phyloP scores from a whole-genome alignment of 768 basidiomycete species.

The Daedaleopsis sinensis region DNA sequence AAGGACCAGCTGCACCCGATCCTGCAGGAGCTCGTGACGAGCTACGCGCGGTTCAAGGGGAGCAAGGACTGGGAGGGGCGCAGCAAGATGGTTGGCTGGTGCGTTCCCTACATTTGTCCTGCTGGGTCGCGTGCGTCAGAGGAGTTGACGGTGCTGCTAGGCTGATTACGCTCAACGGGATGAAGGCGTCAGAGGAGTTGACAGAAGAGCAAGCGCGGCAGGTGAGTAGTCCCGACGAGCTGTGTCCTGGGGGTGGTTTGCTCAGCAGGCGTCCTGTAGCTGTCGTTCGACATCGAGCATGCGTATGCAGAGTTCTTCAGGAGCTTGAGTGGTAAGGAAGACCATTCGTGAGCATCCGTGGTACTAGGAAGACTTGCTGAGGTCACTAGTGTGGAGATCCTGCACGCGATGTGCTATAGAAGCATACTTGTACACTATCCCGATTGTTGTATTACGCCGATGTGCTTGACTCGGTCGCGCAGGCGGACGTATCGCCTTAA shows the following conservation, averaged over 20 bases:
- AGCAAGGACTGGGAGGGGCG: conserved; percentile 97
- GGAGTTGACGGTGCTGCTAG: conserved; percentile 39
- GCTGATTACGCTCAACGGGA: conserved; percentile 94
- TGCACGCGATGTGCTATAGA: background rate
- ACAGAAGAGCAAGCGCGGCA: conserved; percentile 94
- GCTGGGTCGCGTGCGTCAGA: background rate
- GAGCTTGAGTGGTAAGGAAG: conserved; percentile 56
- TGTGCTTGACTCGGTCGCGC: background rate
- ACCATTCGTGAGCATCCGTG: conserved; percentile 11
- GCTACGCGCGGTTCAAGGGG: conserved; percentile 92
- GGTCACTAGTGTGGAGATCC: too few species aligned
- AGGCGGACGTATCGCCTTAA: too few species aligned
- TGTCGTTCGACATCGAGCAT: conserved; percentile 96
- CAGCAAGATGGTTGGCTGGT: conserved; percentile 93
- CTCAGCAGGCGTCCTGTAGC: conserved; percentile 41
- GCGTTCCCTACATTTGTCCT: conserved; percentile 27
- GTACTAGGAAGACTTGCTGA: background rate
- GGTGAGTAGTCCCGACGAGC: conserved; percentile 43
- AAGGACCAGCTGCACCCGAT: conserved; percentile 97
- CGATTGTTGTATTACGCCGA: background rate
- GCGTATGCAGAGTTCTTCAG: conserved; percentile 94
- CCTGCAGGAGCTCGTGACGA: conserved; percentile 92
- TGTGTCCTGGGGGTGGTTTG: background rate
- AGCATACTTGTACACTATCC: background rate
- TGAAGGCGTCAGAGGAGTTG: conserved; percentile 97